A percentile compares a stretch with the other conserved stretches of the same genome.
phyloP scores from a whole-genome alignment of 2,329 filamentous ascomycete species.

The Colletotrichum orchidophilum region DNA sequence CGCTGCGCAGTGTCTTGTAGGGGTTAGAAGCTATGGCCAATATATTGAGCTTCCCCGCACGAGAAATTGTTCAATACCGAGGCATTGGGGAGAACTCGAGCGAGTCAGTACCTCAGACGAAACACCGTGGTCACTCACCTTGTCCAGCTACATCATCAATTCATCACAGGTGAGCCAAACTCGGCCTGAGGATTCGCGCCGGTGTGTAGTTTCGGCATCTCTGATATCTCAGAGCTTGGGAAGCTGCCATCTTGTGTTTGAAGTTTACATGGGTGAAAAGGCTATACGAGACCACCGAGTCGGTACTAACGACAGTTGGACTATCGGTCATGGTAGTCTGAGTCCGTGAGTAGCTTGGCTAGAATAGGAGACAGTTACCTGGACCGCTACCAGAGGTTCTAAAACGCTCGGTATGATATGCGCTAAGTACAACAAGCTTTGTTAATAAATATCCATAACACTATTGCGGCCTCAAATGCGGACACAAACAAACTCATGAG shows the following conservation, averaged over 20 bases:
- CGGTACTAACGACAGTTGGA: too few species aligned
- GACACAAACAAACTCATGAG: neutral
- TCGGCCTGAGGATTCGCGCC: too few species aligned
- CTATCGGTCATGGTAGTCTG: too few species aligned
- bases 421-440: too few species aligned
- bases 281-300: too few species aligned
- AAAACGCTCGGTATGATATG: too few species aligned
- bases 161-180: neutral
- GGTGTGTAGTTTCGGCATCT: neutral
- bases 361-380: too few species aligned
- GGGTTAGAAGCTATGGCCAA: constrained; percentile 8
- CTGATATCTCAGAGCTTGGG: neutral
- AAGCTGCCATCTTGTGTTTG: neutral
- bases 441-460: neutral
- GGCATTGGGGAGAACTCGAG: neutral
- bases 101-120: neutral
- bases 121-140: neutral
- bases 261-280: too few species aligned
- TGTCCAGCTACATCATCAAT: neutral
- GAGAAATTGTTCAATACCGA: neutral
- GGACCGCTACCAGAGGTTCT: too few species aligned
- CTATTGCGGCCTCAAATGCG: neutral
- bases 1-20: too few species aligned
- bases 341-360: too few species aligned
- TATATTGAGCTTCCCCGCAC: constrained; percentile 12